phyloP scores from a whole-genome alignment of 2,329 filamentous ascomycete genomes.

The Grosmannia serpens region DNA sequence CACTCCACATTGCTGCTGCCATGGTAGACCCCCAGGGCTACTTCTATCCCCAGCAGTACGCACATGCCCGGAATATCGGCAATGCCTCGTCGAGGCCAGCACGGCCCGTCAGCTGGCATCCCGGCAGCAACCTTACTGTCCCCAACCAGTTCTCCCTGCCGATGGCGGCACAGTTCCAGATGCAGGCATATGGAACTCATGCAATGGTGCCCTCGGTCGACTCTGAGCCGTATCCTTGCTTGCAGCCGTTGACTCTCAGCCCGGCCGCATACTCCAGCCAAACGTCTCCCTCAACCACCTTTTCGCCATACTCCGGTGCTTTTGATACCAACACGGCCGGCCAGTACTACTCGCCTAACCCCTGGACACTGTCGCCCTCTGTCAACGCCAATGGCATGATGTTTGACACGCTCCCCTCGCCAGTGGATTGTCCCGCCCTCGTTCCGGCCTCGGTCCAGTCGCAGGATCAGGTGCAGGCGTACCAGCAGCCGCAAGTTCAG shows the following conservation, averaged over 20 bases:
- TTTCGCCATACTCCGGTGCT: slow-evolving; percentile 36
- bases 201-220: neutral
- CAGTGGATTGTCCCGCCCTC: slow-evolving; percentile 11
- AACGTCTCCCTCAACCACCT: slow-evolving; percentile 42
- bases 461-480: neutral
- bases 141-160: slow-evolving; percentile 11
- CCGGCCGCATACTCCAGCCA: slow-evolving; percentile 45
- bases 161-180: neutral
- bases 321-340: slow-evolving; percentile 19
- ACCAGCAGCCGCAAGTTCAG: neutral
- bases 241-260: slow-evolving; percentile 37
- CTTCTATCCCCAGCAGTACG: slow-evolving; percentile 12
- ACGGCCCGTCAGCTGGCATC: slow-evolving; percentile 68
- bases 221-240: slow-evolving; percentile 26
- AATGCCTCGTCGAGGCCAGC: slow-evolving; percentile 17
- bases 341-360: slow-evolving; percentile 28
- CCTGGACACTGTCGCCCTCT: slow-evolving; percentile 21
- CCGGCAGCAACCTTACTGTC: slow-evolving; percentile 38
- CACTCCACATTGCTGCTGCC: neutral
- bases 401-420: slow-evolving; percentile 12
- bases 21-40: neutral
- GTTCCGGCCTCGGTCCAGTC: neutral
- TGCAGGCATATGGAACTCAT: neutral
- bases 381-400: slow-evolving; percentile 6
- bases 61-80: neutral